Conservation (phyloP, 2,329 filamentous ascomycete genomes). For the Sporothrix phasma region DNA sequence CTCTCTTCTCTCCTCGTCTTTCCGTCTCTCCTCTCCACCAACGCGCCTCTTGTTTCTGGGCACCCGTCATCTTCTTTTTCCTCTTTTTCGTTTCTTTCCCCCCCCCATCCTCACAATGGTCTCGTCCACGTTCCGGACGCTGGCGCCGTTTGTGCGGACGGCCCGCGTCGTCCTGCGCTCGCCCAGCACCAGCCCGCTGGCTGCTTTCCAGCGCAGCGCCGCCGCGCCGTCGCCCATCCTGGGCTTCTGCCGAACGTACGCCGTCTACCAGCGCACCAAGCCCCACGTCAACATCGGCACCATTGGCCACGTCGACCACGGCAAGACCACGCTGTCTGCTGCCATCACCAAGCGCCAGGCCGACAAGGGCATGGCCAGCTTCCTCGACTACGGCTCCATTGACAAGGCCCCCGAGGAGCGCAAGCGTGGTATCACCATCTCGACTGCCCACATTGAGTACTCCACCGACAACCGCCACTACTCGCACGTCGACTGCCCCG, state of each 20-base stretch:
- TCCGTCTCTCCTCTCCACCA: not conserved
- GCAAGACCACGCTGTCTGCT: conserved; percentile 98
- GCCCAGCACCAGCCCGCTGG: conserved; percentile 51
- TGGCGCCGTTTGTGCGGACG: conserved; percentile 72
- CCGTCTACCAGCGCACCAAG: conserved; percentile 77
- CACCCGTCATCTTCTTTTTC: not conserved
- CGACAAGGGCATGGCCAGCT: conserved; percentile 86
- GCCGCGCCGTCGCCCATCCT: conserved; percentile 45
- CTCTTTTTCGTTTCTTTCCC: conserved; percentile 12
- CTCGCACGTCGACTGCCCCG: conserved; percentile 98
- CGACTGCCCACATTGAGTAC: conserved; percentile 98
- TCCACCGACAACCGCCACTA: conserved; percentile 90
- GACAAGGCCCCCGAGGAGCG: conserved; percentile 99
- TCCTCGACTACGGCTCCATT: conserved; percentile 94
- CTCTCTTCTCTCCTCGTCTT: not conserved
- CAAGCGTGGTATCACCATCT: conserved; percentile 99
- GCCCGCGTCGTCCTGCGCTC: conserved; percentile 57
- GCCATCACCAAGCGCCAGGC: conserved; percentile 98
- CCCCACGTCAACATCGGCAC: conserved; percentile 98
- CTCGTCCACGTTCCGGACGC: conserved; percentile 68
- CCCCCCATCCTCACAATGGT: conserved; percentile 41
- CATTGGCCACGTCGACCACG: conserved; percentile 99
- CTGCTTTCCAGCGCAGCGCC: conserved; percentile 66
- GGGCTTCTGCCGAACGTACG: conserved; percentile 56
- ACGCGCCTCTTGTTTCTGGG: not conserved